Conservation (phyloP, 257 asterid genomes). For the Solanum ahanhuiri region DNA sequence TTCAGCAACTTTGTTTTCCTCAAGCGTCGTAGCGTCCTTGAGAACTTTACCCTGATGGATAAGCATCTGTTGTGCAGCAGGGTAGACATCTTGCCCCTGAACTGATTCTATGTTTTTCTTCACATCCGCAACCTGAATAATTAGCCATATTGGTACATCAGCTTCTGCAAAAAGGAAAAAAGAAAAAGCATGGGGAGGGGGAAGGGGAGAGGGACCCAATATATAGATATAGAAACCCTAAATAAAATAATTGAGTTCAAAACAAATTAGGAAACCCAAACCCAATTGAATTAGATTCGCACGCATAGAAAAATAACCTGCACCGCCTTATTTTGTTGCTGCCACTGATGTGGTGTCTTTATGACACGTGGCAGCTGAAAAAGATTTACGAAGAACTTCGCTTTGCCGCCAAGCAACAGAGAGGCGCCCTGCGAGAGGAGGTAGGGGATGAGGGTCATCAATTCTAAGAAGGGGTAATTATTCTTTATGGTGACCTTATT, state of each 20-base stretch:
- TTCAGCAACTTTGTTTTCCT: constrained; percentile 73
- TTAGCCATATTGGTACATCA: not conserved
- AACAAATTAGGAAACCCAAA: not conserved
- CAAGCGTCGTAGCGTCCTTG: constrained; percentile 64
- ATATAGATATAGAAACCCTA: not conserved
- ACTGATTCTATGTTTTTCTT: constrained; percentile 58
- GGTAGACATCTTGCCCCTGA: constrained; percentile 69
- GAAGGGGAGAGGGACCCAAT: not conserved
- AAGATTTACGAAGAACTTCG: not conserved
- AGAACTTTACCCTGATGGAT: constrained; percentile 94
- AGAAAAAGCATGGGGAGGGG: not conserved
- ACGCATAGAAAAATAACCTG: not conserved
- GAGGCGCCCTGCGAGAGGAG: not conserved
- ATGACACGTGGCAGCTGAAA: not conserved
- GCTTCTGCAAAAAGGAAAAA: not conserved
- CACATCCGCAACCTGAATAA: constrained; percentile 60
- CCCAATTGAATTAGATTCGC: not conserved
- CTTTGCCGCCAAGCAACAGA: not conserved
- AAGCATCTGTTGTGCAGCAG: constrained; percentile 75
- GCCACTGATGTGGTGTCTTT: not conserved
- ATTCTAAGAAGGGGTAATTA: not conserved
- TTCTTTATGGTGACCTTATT: not conserved
- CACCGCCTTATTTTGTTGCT: not conserved
- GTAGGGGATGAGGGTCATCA: not conserved
- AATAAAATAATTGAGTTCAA: not conserved